These are phyloP conservation scores for Clonostachys rhizophaga DNA, from an alignment of 2,329 filamentous ascomycete genomes.

Conservation along the genomic window DNA sequence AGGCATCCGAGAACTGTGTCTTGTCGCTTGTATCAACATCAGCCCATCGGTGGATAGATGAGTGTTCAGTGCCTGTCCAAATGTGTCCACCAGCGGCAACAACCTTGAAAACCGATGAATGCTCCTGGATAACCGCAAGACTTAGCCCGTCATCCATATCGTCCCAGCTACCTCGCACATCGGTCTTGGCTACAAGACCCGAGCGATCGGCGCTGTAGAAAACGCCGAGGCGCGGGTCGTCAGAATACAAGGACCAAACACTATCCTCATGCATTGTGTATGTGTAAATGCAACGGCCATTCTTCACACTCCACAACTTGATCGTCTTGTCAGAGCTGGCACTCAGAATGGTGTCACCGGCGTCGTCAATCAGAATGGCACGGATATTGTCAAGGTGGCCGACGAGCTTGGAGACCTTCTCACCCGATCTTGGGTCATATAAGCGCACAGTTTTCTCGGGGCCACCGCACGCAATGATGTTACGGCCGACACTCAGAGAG, in stretches of 20 bases:
- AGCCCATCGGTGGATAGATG: constrained; percentile 87
- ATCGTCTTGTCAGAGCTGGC: constrained; percentile 95
- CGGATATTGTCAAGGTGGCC: constrained; percentile 94
- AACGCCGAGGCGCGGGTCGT: constrained; percentile 76
- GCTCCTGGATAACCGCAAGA: constrained; percentile 86
- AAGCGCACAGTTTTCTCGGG: constrained; percentile 90
- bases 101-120: constrained; percentile 71
- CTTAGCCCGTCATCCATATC: constrained; percentile 82
- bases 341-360: constrained; percentile 87
- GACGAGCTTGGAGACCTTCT: constrained; percentile 91
- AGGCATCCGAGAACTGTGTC: constrained; percentile 58
- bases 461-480: constrained; percentile 84
- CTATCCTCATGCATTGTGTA: constrained; percentile 99
- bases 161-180: constrained; percentile 66
- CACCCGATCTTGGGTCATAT: constrained; percentile 86
- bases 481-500: constrained; percentile 74
- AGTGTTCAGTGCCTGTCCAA: constrained; percentile 87
- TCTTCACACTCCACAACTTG: constrained; percentile 96
- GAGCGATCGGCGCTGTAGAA: constrained; percentile 96
- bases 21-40: constrained; percentile 77
- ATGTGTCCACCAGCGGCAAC: constrained; percentile 70
- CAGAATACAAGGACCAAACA: constrained; percentile 92
- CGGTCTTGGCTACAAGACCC: constrained; percentile 93
- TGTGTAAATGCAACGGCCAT: constrained; percentile 94
- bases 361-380: constrained; percentile 82